Conservation (phyloP, 225 moss, liverwort and hornwort genomes). For the Pseudoscleropodium purum region DNA sequence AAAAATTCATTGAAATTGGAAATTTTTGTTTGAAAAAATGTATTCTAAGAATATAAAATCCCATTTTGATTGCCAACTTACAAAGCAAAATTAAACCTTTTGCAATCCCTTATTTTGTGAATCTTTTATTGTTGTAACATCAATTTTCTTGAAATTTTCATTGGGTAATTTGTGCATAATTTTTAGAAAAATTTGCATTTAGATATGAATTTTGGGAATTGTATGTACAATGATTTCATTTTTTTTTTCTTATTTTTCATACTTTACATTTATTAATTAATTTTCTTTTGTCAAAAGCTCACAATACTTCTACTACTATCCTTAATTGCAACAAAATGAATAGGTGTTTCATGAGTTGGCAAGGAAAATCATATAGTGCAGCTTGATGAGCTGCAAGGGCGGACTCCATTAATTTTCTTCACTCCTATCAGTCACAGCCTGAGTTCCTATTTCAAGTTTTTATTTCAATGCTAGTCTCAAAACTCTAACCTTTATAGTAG, state of each 20-base stretch:
- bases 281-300: background rate
- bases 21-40: background rate
- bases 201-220: background rate
- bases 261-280: too few species aligned
- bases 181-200: background rate
- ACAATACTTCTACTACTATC: background rate
- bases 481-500: background rate
- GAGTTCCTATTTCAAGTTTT: background rate
- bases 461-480: background rate
- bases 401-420: background rate
- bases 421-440: background rate
- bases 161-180: background rate
- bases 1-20: background rate
- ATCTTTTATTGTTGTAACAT: background rate
- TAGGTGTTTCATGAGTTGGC: background rate
- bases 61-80: background rate
- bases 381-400: too few species aligned
- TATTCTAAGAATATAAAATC: background rate
- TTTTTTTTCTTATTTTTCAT: too few species aligned
- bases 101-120: background rate
- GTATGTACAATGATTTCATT: background rate
- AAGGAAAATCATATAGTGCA: too few species aligned
- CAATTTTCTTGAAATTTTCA: background rate
- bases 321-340: background rate
- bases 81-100: background rate